These are phyloP conservation scores for Aspergillus ostianus DNA, from an alignment of 495 filamentous ascomycete genomes.

Conservation along the genomic window DNA sequence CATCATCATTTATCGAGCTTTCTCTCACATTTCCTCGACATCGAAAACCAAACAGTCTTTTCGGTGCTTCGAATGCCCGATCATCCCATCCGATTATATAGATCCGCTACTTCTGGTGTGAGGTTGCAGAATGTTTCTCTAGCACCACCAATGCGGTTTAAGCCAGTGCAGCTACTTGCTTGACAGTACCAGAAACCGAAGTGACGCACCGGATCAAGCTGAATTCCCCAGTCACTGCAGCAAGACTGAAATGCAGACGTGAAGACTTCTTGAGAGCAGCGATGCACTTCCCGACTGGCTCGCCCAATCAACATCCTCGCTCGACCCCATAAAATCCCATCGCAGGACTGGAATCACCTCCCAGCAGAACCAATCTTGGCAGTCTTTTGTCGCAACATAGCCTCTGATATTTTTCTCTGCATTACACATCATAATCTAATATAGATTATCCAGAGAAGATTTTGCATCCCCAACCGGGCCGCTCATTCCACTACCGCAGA, in stretches of 20 bases:
- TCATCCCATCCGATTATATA: too few species aligned
- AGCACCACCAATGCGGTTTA: neutral
- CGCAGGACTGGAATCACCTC: neutral
- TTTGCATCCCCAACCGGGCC: neutral
- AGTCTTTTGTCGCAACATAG: neutral
- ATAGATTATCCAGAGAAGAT: neutral
- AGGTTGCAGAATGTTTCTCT: neutral
- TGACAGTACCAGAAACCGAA: too few species aligned
- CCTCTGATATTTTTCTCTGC: neutral
- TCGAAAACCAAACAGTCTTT: too few species aligned
- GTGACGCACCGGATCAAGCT: neutral
- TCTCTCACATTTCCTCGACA: too few species aligned
- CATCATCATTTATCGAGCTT: too few species aligned
- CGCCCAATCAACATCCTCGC: conserved; percentile 6
- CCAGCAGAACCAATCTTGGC: neutral
- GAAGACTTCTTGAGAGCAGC: neutral
- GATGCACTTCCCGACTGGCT: neutral
- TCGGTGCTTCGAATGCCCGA: too few species aligned
- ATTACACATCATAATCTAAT: neutral
- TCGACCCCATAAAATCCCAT: neutral
- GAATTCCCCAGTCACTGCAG: neutral
- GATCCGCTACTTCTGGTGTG: neutral
- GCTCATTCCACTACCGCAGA: neutral
- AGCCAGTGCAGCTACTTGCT: too few species aligned
- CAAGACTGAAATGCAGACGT: neutral